Evolutionary conservation across 2,329 filamentous ascomycete species (phyloP), one percentile per base, ranked within the genome.

Genomic region (Aureobasidium pullulans): DNA sequence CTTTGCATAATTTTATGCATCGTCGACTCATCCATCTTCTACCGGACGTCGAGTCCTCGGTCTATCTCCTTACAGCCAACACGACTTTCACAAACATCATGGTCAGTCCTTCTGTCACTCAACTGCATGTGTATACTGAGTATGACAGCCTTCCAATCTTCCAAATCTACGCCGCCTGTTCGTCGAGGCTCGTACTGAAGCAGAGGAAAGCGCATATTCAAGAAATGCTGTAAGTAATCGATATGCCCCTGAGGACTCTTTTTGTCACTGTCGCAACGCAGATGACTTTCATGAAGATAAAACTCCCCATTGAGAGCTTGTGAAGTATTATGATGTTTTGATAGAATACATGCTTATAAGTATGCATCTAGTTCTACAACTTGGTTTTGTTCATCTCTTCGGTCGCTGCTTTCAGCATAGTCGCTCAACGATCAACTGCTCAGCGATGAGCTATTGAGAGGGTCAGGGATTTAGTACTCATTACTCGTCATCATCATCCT

Each of bases 121-220:
- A 6, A 23, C 13, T 15, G 6, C 4, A 19, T 42, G 39, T 6
- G 8, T 57, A 37, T 34, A 54, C 49, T 63, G 46, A 65, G 1
- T 10, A 37, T 7, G 15, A 31, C 54, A 80, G 77, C 69, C 89
- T 77, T 88, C 88, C 40, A 92, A 86, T 71, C 84, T 97, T 56
- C 94, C 94, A 37, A 97, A 99, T 71, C 82, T 99, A n/a, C 86
- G 94, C 53, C 88, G 94, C 13, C 86, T 99, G 62, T 97, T 99
- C 70, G 93, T 96, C 57, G 93, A 97, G 76, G 89, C 93, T 34
- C 84, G 94, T 61, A 92, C 90, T 3, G 93, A 97, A 70, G 87
- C 89, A 58, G 94, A 99, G 73, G 94, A 97, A 74, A 89, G 94
- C 72, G 89, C 91, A 62, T 94, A 97, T 66, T 97, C 94, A 13